Percentiles rank a stretch among this genome's conserved stretches.
Conservation (phyloP, 306 rosid genomes). For the Biancaea sappan region DNA sequence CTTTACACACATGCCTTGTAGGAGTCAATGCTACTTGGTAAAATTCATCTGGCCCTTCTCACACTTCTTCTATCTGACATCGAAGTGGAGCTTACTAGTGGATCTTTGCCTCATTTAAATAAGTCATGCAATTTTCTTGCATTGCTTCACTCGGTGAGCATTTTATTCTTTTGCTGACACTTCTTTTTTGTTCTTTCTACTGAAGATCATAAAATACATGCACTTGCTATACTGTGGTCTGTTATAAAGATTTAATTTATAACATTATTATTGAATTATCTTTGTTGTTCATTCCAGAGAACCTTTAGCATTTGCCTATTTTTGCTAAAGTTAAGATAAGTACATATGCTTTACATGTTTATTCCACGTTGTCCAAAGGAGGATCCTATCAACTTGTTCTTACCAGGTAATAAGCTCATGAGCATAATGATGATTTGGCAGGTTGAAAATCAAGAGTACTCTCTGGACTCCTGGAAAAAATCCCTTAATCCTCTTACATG, state of each 20-base stretch:
- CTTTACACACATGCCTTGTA: constrained; percentile 40
- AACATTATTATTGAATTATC: not conserved
- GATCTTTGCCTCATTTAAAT: constrained; percentile 58
- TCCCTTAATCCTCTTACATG: constrained; percentile 86
- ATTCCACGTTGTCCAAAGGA: too few relatives aligned
- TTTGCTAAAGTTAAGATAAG: not conserved
- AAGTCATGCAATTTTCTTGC: constrained; percentile 94
- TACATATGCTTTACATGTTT: constrained; percentile 13
- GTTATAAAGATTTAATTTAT: not conserved
- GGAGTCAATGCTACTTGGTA: constrained; percentile 89
- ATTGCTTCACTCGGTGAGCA: constrained; percentile 85
- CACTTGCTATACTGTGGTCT: not conserved
- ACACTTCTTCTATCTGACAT: constrained; percentile 76
- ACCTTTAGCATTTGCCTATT: constrained; percentile 18
- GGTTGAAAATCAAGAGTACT: constrained; percentile 72
- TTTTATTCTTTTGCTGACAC: not conserved
- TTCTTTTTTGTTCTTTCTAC: not conserved
- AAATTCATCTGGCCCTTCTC: constrained; percentile 83
- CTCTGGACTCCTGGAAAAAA: constrained; percentile 74
- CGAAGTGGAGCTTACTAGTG: constrained; percentile 61
- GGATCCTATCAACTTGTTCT: too few relatives aligned
- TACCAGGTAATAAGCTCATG: too few relatives aligned
- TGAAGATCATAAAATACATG: not conserved
- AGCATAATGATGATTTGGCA: constrained; percentile 42
- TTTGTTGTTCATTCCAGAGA: constrained; percentile 1